A percentile compares a stretch with the other conserved stretches of the same genome.
Conservation (phyloP, 2,329 filamentous ascomycete species). For the Zalaria obscura region DNA sequence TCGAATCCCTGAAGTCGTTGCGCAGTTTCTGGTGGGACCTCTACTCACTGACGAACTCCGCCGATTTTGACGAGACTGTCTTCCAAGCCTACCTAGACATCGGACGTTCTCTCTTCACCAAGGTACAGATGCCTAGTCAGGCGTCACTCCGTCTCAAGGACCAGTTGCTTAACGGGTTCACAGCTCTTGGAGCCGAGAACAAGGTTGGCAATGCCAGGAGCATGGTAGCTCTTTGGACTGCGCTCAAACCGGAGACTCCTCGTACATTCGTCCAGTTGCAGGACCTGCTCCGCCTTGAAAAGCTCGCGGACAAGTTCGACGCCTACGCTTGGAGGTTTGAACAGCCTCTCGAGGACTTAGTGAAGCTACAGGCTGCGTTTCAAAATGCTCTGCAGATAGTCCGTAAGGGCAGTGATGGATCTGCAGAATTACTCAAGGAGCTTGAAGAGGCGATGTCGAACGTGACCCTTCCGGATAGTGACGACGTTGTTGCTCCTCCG, state of each 20-base stretch:
- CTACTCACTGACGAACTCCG: conserved; percentile 24
- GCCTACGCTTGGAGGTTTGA: conserved; percentile 9
- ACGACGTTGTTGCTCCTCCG: conserved; percentile 17
- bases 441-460: conserved; percentile 22
- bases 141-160: not conserved
- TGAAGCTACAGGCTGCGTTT: conserved; percentile 10
- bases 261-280: conserved; percentile 21
- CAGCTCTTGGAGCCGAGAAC: not conserved
- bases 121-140: not conserved
- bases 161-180: not conserved
- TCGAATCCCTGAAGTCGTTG: conserved; percentile 12
- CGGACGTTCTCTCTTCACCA: conserved; percentile 3
- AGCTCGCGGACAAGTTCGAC: conserved; percentile 32
- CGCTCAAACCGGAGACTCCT: conserved; percentile 48
- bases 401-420: conserved; percentile 2
- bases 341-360: conserved; percentile 11
- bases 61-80: conserved; percentile 35
- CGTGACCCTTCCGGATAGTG: conserved; percentile 1
- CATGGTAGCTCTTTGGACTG: conserved; percentile 35
- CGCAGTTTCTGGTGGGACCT: conserved; percentile 35
- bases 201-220: conserved; percentile 2
- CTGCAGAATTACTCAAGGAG: conserved; percentile 9
- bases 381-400: conserved; percentile 2
- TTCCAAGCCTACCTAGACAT: conserved; percentile 40
- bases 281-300: conserved; percentile 27